Evolutionary conservation across 257 asterid genomes (phyloP), one percentile per base, ranked within the genome.

Genomic region (Dorcoceras hygrometricum): DNA sequence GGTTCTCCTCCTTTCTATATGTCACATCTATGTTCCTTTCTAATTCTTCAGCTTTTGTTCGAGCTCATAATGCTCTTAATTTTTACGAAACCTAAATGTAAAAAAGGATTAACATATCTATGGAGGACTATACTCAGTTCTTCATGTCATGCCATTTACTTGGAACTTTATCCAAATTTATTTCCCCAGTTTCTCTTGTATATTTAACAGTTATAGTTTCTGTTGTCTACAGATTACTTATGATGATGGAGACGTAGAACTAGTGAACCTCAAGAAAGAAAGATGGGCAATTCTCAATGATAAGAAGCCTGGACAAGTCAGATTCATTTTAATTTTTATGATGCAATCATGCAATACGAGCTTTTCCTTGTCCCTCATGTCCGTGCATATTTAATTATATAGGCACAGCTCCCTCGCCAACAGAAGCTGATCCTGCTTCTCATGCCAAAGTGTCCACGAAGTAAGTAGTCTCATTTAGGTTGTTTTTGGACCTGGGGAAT

Each of bases 191-290:
- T 57, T 48, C 25, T 43, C 14, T 65, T 39, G 14, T 39, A 28
- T 60, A 57, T 69, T 72, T 50, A 36, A 77, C 8, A 11, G 26
- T 34, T 74, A 31, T 39, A 34, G 27, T 62, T 71, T 20, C 65
- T 69, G 71, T 59, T 72, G 18, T 18, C 14, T 70, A 71, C 76
- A 87, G 90, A 65, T 87, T 65, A 1, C 56, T 23, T 78, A 87
- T 48, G 85, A 72, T 67, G 90, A 87, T 55, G 68, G 73, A 53
- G 83, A 71, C 28, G 63, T 55, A 50, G 87, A 84, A 72, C 58
- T 8, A 22, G 65, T 87, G 76, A 76, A 77, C 61, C 82, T 87
- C 24, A 55, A 28, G 62, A 59, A 56, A 71, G 86, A 87, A 76
- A 79, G 48, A 34, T 85, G 91, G 91, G 63, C 79, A 63, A 50